These are phyloP conservation scores for Neonectria punicea DNA, from an alignment of 2,329 filamentous ascomycete species.

Conservation along the genomic window DNA sequence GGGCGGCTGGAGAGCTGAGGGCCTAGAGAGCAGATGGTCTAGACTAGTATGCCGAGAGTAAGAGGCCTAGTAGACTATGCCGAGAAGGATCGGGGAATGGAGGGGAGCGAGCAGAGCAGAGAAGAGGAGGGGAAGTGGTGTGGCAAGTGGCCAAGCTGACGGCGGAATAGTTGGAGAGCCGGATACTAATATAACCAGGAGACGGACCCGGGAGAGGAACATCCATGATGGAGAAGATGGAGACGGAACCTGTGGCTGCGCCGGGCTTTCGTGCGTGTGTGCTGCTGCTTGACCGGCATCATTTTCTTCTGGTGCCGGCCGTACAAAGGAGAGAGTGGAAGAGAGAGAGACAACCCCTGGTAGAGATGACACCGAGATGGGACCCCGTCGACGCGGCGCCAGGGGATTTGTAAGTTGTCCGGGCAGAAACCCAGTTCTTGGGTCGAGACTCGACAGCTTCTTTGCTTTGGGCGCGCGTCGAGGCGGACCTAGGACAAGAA, in stretches of 20 bases:
- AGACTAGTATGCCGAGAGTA: background rate
- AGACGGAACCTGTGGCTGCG: background rate
- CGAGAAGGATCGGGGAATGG: background rate
- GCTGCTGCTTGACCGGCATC: background rate
- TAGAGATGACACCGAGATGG: background rate
- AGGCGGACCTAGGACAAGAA: constrained; percentile 21
- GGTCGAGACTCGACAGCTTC: constrained; percentile 25
- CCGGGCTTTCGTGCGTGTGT: too few relatives aligned
- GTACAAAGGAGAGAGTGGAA: too few relatives aligned
- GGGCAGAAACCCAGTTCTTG: constrained; percentile 23
- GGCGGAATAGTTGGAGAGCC: background rate
- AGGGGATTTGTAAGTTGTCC: constrained; percentile 36
- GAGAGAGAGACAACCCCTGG: too few relatives aligned
- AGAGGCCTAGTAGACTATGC: too few relatives aligned
- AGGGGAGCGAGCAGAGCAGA: constrained; percentile 10
- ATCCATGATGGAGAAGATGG: background rate
- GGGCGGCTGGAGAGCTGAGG: background rate
- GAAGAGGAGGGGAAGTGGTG: constrained; percentile 20
- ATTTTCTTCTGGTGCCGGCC: background rate
- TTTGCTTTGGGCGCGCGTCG: constrained; percentile 2
- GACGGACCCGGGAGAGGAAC: background rate
- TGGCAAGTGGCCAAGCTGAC: constrained; percentile 18
- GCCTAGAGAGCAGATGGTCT: background rate
- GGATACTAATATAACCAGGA: constrained; percentile 37
- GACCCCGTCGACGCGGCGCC: constrained; percentile 24